Evolutionary conservation across 768 basidiomycete genomes (phyloP), one percentile per base, ranked within the genome.

Genomic region (Mrakia hoshinonis): DNA sequence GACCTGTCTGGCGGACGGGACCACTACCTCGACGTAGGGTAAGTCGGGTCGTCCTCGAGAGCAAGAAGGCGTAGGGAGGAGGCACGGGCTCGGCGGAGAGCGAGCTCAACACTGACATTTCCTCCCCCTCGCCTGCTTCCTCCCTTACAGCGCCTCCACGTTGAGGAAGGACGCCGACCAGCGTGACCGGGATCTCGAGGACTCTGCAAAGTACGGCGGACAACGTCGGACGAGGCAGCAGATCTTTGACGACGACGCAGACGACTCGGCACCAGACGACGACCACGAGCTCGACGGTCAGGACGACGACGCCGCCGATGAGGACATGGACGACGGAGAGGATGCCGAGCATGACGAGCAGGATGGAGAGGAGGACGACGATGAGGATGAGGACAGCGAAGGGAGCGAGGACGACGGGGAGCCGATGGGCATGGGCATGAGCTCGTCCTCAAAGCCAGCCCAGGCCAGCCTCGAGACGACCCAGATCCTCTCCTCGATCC

Each of bases 401-500:
- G 62, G 64, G 51, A 38, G 66, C 1, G 64, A 61, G n/a, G 65
- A 58, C 26, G 24, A 36, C 18, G 38, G 38, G 12, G 9, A 51
- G 43, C n/a, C 51, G 43, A 72, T 43, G 43, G 22, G 31, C 52
- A 72, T 43, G 43, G 22, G 31, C 58, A 48, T 51, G 24, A n/a
- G 48, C 49, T 54, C 61, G 20, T 29, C 58, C 39, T 11, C 22
- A 15, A 15, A 39, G 12, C 47, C 64, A 13, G 29, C 63, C 20
- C 39, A 43, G 43, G 43, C 39, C 36, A 60, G 15, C 48, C 66
- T 73, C 67, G 72, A 73, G 47, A 63, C 72, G 31, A 52, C 60
- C 49, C 72, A 73, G n/a, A 68, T 73, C 43, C 51, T 73, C 26
- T 68, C 72, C 24, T 73, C 72, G 20, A 67, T 73, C n/a, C 72